Base-by-base conservation (phyloP, 2,329 filamentous ascomycete genomes). In the Talaromyces sp. region DNA sequence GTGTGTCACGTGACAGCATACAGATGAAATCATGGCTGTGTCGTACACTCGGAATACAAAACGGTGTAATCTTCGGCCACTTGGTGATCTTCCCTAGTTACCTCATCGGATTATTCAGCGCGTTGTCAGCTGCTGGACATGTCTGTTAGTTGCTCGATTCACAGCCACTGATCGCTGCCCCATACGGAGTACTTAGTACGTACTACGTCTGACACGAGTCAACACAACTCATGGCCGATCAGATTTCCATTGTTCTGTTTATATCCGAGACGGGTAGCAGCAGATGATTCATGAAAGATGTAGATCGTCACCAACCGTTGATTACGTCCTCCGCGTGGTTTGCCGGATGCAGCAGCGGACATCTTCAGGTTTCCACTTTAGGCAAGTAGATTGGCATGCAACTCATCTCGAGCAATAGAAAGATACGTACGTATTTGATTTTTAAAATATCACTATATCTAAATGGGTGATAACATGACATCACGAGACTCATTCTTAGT, bases 211-310 rank as follows among this genome's bases (percentile, higher is more conserved):
- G 25, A 33, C 45, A 33, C 45, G n/a, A 35, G 45, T 33, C 28
- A 48, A 25, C 45, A 56, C 40, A 55, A 55, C 25, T 31, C 25
- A 45, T 21, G 53, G 28, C 43, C 13, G 35, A 46, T 31, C 43
- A 46, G 43, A 11, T n/a, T 46, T 19, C 2, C 9, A 48, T 35
- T 48, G 28, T 48, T 48, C 45, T 35, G 45, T 48, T 48, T 48
- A 33, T 48, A 35, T 48, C 45, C 33, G 45, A 48, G 45, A 48
- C 45, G 25, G 28, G 33, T 17, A 48, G 17, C 3, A n/a, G 4
- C 45, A 33, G 45, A 48, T 17, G 28, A 21, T 28, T 28, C 25
- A 3, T 28, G 25, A 31, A 17, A 25, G 43, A 33, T 31, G 43
- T 46, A 15, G 45, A 28, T 46, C 13, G 15, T 45, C 28, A 22